Conservation (phyloP, 768 basidiomycete species). For the Lactarius vividus region DNA sequence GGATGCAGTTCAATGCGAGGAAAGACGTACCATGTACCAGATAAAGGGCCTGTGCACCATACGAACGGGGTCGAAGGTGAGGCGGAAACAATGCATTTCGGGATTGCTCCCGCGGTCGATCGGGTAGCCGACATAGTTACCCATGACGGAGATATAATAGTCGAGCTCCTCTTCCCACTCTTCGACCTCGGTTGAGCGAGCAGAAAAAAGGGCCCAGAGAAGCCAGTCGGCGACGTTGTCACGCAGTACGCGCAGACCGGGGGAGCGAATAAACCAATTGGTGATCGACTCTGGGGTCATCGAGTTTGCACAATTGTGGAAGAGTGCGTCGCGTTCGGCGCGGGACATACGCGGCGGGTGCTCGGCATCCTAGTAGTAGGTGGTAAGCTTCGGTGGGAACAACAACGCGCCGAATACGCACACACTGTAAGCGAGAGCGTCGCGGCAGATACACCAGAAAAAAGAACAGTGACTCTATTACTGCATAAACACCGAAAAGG, state of each 20-base stretch:
- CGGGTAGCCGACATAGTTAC: constrained; percentile 40
- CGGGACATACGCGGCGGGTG: constrained; percentile 42
- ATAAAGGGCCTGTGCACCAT: constrained; percentile 57
- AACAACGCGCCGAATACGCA: constrained; percentile 29
- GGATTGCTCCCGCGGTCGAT: constrained; percentile 43
- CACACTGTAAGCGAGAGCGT: constrained; percentile 47
- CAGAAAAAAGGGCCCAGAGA: constrained; percentile 61
- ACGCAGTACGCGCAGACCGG: constrained; percentile 36
- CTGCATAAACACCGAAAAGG: constrained; percentile 37
- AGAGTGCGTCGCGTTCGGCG: constrained; percentile 45
- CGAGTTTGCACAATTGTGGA: constrained; percentile 42
- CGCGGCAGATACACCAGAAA: constrained; percentile 49
- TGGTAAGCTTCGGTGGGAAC: background rate
- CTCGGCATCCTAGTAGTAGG: constrained; percentile 29
- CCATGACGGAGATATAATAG: constrained; percentile 44
- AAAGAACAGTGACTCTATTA: constrained; percentile 50
- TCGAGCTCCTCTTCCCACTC: constrained; percentile 53
- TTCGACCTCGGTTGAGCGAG: constrained; percentile 34
- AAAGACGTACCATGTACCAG: constrained; percentile 53
- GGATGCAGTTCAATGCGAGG: background rate
- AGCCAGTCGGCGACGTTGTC: constrained; percentile 59
- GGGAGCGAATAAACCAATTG: constrained; percentile 52
- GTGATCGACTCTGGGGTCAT: constrained; percentile 35
- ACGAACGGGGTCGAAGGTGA: constrained; percentile 56
- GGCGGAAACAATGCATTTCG: constrained; percentile 45